Evolutionary conservation across 345 rosid species (phyloP), one percentile per base, ranked within the genome.

Genomic region (Citrus hindsii): DNA sequence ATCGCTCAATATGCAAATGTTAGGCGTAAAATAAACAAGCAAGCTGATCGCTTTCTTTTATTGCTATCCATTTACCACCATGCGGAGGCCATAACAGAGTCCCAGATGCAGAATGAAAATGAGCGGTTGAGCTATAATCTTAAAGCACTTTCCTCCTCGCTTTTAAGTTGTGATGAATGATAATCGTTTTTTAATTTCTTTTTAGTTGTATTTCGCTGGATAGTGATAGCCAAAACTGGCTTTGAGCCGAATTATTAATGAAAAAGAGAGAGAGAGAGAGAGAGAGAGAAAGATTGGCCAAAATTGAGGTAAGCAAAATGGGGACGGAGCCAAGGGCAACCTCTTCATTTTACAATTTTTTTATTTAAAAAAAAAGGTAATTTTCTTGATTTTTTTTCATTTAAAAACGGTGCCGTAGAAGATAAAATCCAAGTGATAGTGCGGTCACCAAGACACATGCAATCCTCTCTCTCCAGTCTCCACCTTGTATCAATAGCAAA

Each of bases 381-480:
- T 48, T 46, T 30, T 22, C 77, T 65, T 33, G 22, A 55, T 32
- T 81, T 61, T 61, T 19, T 14, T 37, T 21, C 7, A 18, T 30
- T 56, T 69, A 73, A 79, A 75, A 84, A 82, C 69, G 28, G 62
- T 68, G n/a, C 40, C 68, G n/a, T 24, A 10, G 77, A 69, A 69
- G 84, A 82, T 78, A 74, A 63, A 74, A 2, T 32, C 9, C 7
- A 48, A 32, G 79, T 40, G 46, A 56, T 75, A 79, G 79, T 79
- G 86, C 68, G 85, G 82, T 51, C 74, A 73, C 71, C 79, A 66
- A 73, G 71, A 40, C 83, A 74, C 79, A 35, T 46, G 77, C 64
- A 48, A 25, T 12, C 30, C n/a, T 48, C 32, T 55, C 56, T 62
- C 4, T 33, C 48, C 25, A 53, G 6, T 19, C 51, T 46, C 51